Base-by-base conservation (phyloP, 1,284 basidiomycete species). In the Naganishia sp. region DNA sequence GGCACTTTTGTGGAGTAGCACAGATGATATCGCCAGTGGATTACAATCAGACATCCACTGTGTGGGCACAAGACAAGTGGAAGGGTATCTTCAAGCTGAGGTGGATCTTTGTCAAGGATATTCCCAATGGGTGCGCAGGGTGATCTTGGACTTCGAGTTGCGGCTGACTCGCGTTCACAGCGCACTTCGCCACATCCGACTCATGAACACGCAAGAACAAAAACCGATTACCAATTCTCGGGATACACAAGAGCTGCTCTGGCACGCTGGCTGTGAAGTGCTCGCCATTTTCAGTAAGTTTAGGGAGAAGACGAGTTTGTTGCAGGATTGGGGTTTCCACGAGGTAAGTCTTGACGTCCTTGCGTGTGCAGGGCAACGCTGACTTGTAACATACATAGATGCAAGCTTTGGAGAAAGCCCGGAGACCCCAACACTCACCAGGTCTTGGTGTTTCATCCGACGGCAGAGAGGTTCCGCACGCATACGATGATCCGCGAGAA, bases 11-110 rank as follows among this genome's bases (percentile, higher is more conserved):
- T 73, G 94, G 94, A 45, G 92, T 97, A 85, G 94, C 94, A 0
- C 91, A 95, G 80, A 96, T 96, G 94, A 79, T 92, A 72, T 93
- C 91, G 10, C 88, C 90, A 55, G 80, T 83, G 41, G 82, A 83
- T 71, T 81, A 83, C 68, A 77, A 75, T 21, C 75, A 77, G 67
- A 77, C 78, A 4, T 79, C 77, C 69, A 95, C 89, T 2, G 94
- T 97, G 10, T 97, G 94, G 94, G 92, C 93, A 0, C 94, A 93
- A 45, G 92, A 96, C 81, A 97, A 97, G 78, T 97, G 94, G 94
- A 96, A 97, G 80, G 94, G 94, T 25, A 91, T 94, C 61, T 94
- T 95, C 83, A 92, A 92, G 80, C 90, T 95, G 62, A 85, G 88
- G 67, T 97, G 94, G 94, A 88, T 95, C 72, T 96, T 92, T 75